Conservation (phyloP, 495 filamentous ascomycete genomes). For the Melanomma pulvis-pyrius region DNA sequence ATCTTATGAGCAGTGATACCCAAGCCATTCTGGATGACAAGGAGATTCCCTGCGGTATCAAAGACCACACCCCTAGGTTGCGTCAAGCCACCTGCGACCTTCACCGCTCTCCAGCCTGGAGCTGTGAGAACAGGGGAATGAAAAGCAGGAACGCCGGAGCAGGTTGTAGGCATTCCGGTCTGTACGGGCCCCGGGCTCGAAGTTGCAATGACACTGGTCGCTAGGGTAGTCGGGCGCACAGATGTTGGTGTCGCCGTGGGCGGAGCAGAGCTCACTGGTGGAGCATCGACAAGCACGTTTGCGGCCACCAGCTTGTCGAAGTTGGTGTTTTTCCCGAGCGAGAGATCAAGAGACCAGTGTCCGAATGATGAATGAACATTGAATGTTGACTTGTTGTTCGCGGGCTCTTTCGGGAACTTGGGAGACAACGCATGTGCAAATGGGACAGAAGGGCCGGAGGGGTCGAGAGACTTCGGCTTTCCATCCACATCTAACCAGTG, state of each 20-base stretch:
- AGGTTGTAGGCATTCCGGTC: slow-evolving; percentile 13
- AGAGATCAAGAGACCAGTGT: slow-evolving; percentile 29
- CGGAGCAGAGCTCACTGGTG: slow-evolving; percentile 3
- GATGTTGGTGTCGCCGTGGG: background rate
- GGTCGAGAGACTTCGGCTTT: slow-evolving; percentile 13
- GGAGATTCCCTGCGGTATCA: slow-evolving; percentile 30
- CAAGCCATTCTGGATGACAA: slow-evolving; percentile 27
- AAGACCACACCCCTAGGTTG: slow-evolving; percentile 24
- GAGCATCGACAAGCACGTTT: slow-evolving; percentile 20
- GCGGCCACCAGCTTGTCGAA: slow-evolving; percentile 26
- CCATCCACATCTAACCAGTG: slow-evolving; percentile 26
- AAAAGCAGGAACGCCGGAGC: slow-evolving; percentile 13
- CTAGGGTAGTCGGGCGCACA: slow-evolving; percentile 10
- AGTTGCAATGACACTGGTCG: slow-evolving; percentile 19
- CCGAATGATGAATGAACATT: slow-evolving; percentile 30
- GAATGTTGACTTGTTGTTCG: slow-evolving; percentile 34
- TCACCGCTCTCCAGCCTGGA: slow-evolving; percentile 28
- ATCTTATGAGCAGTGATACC: slow-evolving; percentile 32
- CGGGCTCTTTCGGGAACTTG: slow-evolving; percentile 22
- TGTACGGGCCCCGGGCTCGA: slow-evolving; percentile 11
- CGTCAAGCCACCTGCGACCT: slow-evolving; percentile 27
- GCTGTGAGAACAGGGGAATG: slow-evolving; percentile 12
- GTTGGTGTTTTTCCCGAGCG: slow-evolving; percentile 18
- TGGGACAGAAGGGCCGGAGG: slow-evolving; percentile 9
- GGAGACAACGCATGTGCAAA: slow-evolving; percentile 25